A percentile compares a stretch with the other conserved stretches of the same genome.
phyloP scores from a whole-genome alignment of 2,329 filamentous ascomycete species.

The Fusarium sublunatum region DNA sequence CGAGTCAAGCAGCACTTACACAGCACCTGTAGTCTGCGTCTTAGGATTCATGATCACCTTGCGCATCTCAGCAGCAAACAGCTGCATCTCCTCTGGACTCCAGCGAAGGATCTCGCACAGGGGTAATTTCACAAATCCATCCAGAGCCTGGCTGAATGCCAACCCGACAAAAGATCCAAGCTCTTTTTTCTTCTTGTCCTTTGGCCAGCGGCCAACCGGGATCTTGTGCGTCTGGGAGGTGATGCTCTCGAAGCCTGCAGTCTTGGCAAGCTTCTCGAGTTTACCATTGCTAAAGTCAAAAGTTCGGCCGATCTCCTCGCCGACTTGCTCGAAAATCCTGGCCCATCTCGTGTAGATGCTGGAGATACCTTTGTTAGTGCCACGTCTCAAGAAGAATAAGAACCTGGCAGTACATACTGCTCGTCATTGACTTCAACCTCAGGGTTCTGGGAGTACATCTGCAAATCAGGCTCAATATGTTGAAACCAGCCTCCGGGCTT shows the following conservation, averaged over 20 bases:
- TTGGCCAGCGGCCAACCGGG: slow-evolving; percentile 38
- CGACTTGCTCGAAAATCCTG: slow-evolving; percentile 26
- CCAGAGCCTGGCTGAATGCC: slow-evolving; percentile 40
- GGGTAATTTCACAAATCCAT: slow-evolving; percentile 41
- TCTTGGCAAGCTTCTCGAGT: slow-evolving; percentile 30
- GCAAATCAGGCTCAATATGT: slow-evolving; percentile 43
- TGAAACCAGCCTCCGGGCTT: slow-evolving; percentile 45
- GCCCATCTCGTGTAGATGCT: slow-evolving; percentile 40
- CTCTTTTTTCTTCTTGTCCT: slow-evolving; percentile 39
- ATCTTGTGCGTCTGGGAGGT: slow-evolving; percentile 28
- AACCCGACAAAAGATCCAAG: slow-evolving; percentile 38
- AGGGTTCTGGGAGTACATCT: slow-evolving; percentile 32
- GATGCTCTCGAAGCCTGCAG: slow-evolving; percentile 19
- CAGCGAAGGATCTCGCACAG: slow-evolving; percentile 38
- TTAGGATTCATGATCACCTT: slow-evolving; percentile 25
- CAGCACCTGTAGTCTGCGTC: slow-evolving; percentile 26
- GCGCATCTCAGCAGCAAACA: slow-evolving; percentile 41
- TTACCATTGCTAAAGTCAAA: slow-evolving; percentile 38
- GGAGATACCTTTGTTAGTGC: fast-evolving
- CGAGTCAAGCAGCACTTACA: slow-evolving; percentile 17
- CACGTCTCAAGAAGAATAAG: fast-evolving
- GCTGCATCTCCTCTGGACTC: slow-evolving; percentile 38
- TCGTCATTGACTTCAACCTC: slow-evolving; percentile 18
- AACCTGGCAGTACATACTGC: slow-evolving; percentile 7
- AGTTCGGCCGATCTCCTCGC: slow-evolving; percentile 27